Evolutionary conservation across 1,139 yeast species (phyloP), one percentile per base, ranked within the genome.

Genomic region (Lodderomyces orthopsilosis): DNA sequence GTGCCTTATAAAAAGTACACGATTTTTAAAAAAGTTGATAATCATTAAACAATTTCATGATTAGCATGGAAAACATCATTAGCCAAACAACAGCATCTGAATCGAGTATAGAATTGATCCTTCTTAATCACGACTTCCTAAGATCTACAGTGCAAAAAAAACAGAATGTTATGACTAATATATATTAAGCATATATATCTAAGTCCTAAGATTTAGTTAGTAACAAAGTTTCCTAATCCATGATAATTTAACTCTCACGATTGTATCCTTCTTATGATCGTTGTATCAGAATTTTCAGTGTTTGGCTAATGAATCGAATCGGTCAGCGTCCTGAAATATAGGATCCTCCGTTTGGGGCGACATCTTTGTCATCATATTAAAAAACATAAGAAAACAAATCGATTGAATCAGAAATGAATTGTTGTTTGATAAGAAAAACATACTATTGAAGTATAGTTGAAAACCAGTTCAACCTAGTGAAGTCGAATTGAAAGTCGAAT

Each of bases 331-430:
- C 77, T 72, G 77, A 73, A 70, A 34, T 72, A 70, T 54, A 72
- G 77, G 77, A 68, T 59, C 75, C 77, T 73, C 78, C 77, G 78
- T 65, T 62, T 73, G 78, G 78, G 78, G 78, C 78, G 78, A 73
- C 78, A 71, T 53, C 67, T 56, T 43, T 63, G 77, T 73, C 78
- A 73, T 73, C 78, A 70, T 42, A 37, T 41, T 46, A 45, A 8
- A 8, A 21, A 21, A 21, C 23, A 24, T 24, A 21, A 21, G 8
- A 21, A 21, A 21, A 21, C 23, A 6, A 5, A 21, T 21, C 23
- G 8, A 21, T 21, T 21, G 28, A 24, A 10, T 24, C 28, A 24
- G n/a, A n/a, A n/a, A n/a, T 21, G 23, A 21, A 21, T 21, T 8
- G 10, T 7, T 24, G 10, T 15, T 30, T 30, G 19, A 30, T 15